Base-by-base conservation (phyloP, 2,329 filamentous ascomycete species). In the Colletotrichum sidae region DNA sequence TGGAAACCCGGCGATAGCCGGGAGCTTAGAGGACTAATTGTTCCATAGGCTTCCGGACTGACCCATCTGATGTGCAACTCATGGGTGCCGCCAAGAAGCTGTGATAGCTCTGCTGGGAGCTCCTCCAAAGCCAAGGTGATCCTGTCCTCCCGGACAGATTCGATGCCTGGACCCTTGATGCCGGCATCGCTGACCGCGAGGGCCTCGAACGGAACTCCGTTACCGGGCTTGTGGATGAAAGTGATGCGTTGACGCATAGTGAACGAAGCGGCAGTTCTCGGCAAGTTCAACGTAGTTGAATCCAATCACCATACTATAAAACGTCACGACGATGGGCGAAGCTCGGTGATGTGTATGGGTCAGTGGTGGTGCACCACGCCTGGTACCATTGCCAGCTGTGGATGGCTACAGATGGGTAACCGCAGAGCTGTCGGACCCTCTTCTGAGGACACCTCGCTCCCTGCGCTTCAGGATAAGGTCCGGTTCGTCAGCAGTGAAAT, bases 11-110 rank as follows among this genome's bases (percentile, higher is more conserved):
- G 90, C 2, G 93, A 89, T 12, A 94, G 77, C 64, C 92, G 87
- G 55, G 93, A 93, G 47, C 87, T 81, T 72, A 96, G 90, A 2
- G 94, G 94, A 44, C 89, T 84, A 49, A 90, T 80, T 1, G 86
- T 81, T 44, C 86, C 80, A 74, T 90, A 90, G 2, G 83, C 72
- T 7, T 73, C 71, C 2, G 87, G 80, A 12, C 88, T 87, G n/a
- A 87, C 84, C 92, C 94, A 97, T 74, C 91, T 88, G 64, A 97
- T 80, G 76, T 95, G 91, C 46, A 97, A 79, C 75, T 93, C 89
- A 71, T 90, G 86, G 68, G 86, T 88, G 71, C 86, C 82, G 58
- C 84, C 82, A 34, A 97, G 80, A 12, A 91, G 78, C 34, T 83
- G 77, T 65, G 83, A 84, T 13, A 96, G 76, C 76, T 92, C 89